Base-by-base conservation (phyloP, 2,329 filamentous ascomycete genomes). In the Thelonectria blattea region DNA sequence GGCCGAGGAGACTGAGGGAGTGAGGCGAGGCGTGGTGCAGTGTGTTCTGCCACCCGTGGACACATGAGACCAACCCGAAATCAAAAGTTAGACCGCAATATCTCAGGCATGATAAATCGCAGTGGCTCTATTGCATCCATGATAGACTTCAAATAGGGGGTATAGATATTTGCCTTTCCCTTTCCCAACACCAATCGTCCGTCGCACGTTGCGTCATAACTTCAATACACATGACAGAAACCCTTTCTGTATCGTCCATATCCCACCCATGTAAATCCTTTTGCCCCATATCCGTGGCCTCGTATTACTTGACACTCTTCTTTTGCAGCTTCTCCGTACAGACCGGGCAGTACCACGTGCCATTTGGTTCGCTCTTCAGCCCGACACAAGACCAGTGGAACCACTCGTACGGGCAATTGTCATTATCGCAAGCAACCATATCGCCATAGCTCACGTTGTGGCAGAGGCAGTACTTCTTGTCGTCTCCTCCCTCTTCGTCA, bases 391-490 rank as follows among this genome's bases (percentile, higher is more conserved):
- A 87, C 90, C 91, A 95, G 77, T 95, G 91, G 75, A 95, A 95
- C 91, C 91, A 95, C 78, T 95, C 91, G 71, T 86, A 91, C 48
- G 88, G 87, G 76, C 91, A 95, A 66, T 88, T 84, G 59, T 90
- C 87, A 74, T 94, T 94, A 79, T 95, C 91, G 78, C 91, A 95
- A 30, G 91, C 91, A 64, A 95, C 91, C 91, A 95, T 95, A 72
- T 94, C 90, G 62, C 91, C 91, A 72, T 91, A 93, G 75, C 90
- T 92, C 66, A 93, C 89, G 69, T 90, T 90, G 74, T 93, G 89
- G 75, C 91, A 95, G 30, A 89, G 83, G 77, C 91, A 95, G 77
- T 95, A 95, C 74, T 92, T 91, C 72, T 90, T 89, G 76, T 93
- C 90, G 64, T 89, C 88, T 56, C 87, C 88, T 43, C 89, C 89